A percentile compares a stretch with the other conserved stretches of the same genome.
These are phyloP conservation scores for Straminergon stramineum DNA, from an alignment of 225 moss, liverwort and hornwort genomes.

Conservation along the genomic window DNA sequence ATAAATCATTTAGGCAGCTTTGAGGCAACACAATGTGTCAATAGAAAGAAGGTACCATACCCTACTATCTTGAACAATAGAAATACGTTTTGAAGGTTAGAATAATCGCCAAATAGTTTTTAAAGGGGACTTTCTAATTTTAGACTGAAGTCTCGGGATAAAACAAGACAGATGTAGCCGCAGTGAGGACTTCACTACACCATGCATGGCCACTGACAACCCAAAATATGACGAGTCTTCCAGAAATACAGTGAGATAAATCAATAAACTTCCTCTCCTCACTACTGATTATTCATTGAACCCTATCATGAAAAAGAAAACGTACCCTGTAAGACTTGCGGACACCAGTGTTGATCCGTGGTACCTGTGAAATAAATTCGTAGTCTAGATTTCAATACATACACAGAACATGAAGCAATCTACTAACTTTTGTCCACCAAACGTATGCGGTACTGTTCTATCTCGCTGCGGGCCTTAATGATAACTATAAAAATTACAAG, in stretches of 20 bases:
- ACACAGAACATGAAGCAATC: neutral
- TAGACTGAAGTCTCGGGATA: neutral
- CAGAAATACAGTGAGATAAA: neutral
- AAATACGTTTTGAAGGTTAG: neutral
- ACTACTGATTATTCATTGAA: neutral
- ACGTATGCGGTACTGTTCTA: neutral
- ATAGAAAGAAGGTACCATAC: neutral
- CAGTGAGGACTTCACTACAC: neutral
- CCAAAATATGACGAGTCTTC: neutral
- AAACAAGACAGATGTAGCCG: neutral
- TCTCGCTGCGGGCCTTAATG: neutral
- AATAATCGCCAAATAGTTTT: neutral
- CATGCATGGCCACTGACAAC: neutral
- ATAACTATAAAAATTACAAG: neutral
- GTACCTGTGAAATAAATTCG: slow-evolving; percentile 44
- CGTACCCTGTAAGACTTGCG: slow-evolving; percentile 84
- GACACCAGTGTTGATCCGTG: slow-evolving; percentile 81
- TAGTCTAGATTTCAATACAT: neutral
- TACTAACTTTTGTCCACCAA: neutral
- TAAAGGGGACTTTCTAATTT: neutral
- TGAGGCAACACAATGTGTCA: neutral
- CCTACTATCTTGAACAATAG: neutral
- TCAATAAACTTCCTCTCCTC: neutral
- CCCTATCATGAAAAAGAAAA: neutral
- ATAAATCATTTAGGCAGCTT: neutral